Conservation (phyloP, 2,329 filamentous ascomycete genomes). For the Clonostachys chloroleuca region DNA sequence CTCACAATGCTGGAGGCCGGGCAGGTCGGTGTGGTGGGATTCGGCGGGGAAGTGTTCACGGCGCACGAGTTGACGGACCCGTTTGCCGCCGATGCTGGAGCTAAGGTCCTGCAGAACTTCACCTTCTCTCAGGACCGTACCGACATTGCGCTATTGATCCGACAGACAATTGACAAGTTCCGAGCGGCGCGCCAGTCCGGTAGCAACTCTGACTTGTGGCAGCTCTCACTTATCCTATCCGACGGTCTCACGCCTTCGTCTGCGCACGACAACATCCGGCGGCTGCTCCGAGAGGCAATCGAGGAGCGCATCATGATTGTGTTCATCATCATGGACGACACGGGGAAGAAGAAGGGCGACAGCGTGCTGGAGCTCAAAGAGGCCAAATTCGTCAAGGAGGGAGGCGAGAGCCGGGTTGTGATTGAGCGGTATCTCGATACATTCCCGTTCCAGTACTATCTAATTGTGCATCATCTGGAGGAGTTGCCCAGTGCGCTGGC, state of each 20-base stretch:
- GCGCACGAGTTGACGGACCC: constrained; percentile 82
- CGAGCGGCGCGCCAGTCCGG: constrained; percentile 61
- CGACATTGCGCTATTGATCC: constrained; percentile 75
- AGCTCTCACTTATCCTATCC: constrained; percentile 87
- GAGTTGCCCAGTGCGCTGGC: constrained; percentile 88
- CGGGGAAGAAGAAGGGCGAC: constrained; percentile 36
- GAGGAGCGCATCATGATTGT: constrained; percentile 97
- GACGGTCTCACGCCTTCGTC: constrained; percentile 84
- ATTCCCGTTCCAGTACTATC: constrained; percentile 95
- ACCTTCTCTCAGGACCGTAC: constrained; percentile 82
- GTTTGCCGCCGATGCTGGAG: constrained; percentile 72
- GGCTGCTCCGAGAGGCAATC: constrained; percentile 80
- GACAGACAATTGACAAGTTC: constrained; percentile 77
- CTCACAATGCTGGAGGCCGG: constrained; percentile 92
- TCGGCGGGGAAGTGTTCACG: constrained; percentile 77
- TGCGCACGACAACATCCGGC: constrained; percentile 77
- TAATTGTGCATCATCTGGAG: constrained; percentile 87
- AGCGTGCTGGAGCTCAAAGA: constrained; percentile 86
- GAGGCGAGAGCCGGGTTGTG: constrained; percentile 62
- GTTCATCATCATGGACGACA: constrained; percentile 89
- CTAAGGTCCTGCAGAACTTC: constrained; percentile 80
- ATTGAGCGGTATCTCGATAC: constrained; percentile 91
- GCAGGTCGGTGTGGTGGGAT: constrained; percentile 86
- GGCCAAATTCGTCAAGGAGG: constrained; percentile 73
- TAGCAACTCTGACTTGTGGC: constrained; percentile 73